Evolutionary conservation across 2,329 filamentous ascomycete genomes (phyloP), one percentile per base, ranked within the genome.

Genomic region (Aspergillus quadrilineatus): DNA sequence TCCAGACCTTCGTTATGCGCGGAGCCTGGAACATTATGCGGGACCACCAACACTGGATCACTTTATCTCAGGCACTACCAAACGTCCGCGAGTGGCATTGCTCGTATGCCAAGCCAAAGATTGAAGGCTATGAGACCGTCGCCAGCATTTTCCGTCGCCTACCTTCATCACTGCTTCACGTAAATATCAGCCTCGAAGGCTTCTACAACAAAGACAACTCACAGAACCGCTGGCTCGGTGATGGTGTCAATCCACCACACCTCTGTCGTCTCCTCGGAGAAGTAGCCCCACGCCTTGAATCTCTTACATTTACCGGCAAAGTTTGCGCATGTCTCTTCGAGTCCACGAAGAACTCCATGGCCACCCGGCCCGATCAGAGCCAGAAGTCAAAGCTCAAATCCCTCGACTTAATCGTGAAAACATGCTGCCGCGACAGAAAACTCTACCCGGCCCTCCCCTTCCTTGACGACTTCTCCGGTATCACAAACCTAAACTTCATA

Each of bases 1-100:
- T 91, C 32, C 81, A 81, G 52, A 89, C 87, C 0, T 79, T 91
- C 17, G 83, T 90, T 43, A 87, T 88, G 71, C 86, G 88, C 64
- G 88, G 88, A 6, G 87, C 90, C 63, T 92, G 88, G 88, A 91
- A 91, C 66, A 79, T 91, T 29, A 87, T 90, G 70, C 80, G 88
- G 46, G 77, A 81, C 14, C 75, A 82, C 43, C 74, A 77, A 15
- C 87, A 91, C 69, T 90, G 89, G 72, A 73, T 79, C 55, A 79
- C 78, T 50, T 80, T 92, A 49, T 78, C 84, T 17, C 71, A 75
- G 10, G 87, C 87, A 4, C 69, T 91, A 43, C 89, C 89, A 1
- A 85, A 83, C 59, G 73, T 91, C 14, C 75, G 70, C n/a, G 80
- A 82, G 65, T 80, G 78, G 76, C 77, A 82, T 61, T 80, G 77